Conservation (phyloP, 805 yeast species). For the Candida sphagnicola region DNA sequence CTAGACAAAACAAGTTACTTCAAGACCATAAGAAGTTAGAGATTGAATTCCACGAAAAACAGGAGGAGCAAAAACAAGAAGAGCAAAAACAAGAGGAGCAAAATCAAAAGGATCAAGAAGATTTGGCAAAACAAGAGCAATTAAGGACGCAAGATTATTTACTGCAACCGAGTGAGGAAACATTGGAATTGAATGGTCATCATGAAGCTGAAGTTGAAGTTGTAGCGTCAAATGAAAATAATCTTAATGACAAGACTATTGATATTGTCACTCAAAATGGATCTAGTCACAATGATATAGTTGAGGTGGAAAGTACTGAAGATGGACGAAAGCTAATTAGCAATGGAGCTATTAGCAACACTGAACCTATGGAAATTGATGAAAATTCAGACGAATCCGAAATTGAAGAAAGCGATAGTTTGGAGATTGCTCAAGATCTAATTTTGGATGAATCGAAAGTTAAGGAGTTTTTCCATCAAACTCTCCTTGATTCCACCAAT, state of each 20-base stretch:
- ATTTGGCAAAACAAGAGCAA: slow-evolving; percentile 9
- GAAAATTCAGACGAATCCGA: slow-evolving; percentile 29
- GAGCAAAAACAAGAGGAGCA: neutral
- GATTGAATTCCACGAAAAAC: slow-evolving; percentile 16
- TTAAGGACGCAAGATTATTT: slow-evolving; percentile 5
- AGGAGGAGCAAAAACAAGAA: slow-evolving; percentile 1
- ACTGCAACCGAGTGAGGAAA: neutral
- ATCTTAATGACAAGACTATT: neutral
- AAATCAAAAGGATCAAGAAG: neutral
- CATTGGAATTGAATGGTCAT: neutral
- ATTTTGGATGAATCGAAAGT: slow-evolving; percentile 13
- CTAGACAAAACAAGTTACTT: slow-evolving; percentile 44
- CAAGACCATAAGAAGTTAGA: slow-evolving; percentile 28
- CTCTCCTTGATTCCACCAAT: slow-evolving; percentile 27
- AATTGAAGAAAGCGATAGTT: slow-evolving; percentile 21
- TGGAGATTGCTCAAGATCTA: slow-evolving; percentile 49
- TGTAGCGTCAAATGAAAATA: neutral
- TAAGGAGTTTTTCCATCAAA: slow-evolving; percentile 20
- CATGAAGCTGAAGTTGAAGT: neutral
- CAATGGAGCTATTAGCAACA: slow-evolving; percentile 1
- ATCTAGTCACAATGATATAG: neutral
- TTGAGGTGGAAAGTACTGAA: no score
- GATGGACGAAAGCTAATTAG: no score
- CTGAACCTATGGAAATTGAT: neutral
- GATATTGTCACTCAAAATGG: neutral